phyloP scores from a whole-genome alignment of 1,284 basidiomycete genomes.

The Phellopilus nigrolimitatus region DNA sequence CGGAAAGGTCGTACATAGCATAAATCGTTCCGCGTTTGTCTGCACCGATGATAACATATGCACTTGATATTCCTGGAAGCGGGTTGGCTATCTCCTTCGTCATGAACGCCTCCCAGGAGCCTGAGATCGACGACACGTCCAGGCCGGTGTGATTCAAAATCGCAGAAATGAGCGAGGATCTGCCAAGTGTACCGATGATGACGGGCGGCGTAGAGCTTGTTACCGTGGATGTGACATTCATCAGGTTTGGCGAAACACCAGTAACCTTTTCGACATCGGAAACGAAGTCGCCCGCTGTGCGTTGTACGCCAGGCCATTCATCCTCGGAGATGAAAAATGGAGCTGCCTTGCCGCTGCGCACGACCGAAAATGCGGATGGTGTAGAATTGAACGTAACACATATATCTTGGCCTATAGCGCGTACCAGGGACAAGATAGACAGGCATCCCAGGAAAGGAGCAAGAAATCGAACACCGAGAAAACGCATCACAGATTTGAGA shows the following conservation, averaged over 20 bases:
- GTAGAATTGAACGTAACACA: slow-evolving; percentile 31
- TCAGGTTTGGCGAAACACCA: slow-evolving; percentile 42
- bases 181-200: slow-evolving; percentile 62
- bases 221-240: slow-evolving; percentile 39
- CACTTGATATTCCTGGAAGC: slow-evolving; percentile 50
- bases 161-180: slow-evolving; percentile 52
- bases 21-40: slow-evolving; percentile 67
- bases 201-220: slow-evolving; percentile 37
- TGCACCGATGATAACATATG: slow-evolving; percentile 61
- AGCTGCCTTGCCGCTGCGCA: slow-evolving; percentile 39
- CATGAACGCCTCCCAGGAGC: slow-evolving; percentile 62
- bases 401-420: slow-evolving; percentile 32
- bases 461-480: neutral
- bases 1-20: slow-evolving; percentile 65
- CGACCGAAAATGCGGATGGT: slow-evolving; percentile 37
- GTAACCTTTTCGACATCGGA: slow-evolving; percentile 59
- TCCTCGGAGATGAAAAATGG: slow-evolving; percentile 49
- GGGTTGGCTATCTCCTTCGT: slow-evolving; percentile 50
- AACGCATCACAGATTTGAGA: neutral
- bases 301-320: slow-evolving; percentile 63
- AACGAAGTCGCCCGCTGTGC: slow-evolving; percentile 56
- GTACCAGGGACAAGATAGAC: slow-evolving; percentile 20
- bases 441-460: slow-evolving; percentile 14
- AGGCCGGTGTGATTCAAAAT: slow-evolving; percentile 49
- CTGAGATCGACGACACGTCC: slow-evolving; percentile 52